These are phyloP conservation scores for Bathelium albidoporum DNA, from an alignment of 495 filamentous ascomycete genomes.

Conservation along the genomic window DNA sequence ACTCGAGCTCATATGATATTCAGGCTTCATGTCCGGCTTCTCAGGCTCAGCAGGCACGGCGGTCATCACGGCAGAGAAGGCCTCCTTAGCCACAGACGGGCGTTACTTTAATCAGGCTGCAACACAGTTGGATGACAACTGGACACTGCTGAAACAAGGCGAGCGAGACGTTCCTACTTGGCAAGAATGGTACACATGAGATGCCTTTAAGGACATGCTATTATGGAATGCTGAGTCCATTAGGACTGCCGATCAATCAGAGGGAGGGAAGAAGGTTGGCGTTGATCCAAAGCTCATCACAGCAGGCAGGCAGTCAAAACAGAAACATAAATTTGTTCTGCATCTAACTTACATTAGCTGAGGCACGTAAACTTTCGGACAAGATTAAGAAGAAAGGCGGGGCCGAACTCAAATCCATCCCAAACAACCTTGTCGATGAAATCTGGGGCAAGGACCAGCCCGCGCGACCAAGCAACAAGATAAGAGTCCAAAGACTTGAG, in stretches of 20 bases:
- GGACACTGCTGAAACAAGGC: slow-evolving; percentile 86
- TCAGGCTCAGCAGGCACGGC: slow-evolving; percentile 92
- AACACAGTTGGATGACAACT: slow-evolving; percentile 87
- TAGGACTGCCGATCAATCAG: slow-evolving; percentile 69
- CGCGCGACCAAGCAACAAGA: slow-evolving; percentile 60
- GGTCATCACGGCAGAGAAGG: slow-evolving; percentile 75
- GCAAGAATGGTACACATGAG: slow-evolving; percentile 73
- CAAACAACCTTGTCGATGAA: slow-evolving; percentile 74
- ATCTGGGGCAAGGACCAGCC: slow-evolving; percentile 75
- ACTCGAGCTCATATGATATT: slow-evolving; percentile 16
- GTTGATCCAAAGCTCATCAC: slow-evolving; percentile 88
- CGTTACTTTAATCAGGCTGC: slow-evolving; percentile 97
- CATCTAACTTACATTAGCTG: slow-evolving; percentile 35
- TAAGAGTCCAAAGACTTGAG: slow-evolving; percentile 57
- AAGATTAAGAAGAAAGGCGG: slow-evolving; percentile 84
- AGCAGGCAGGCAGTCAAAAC: slow-evolving; percentile 41
- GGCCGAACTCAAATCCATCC: slow-evolving; percentile 57
- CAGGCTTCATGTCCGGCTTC: slow-evolving; percentile 86
- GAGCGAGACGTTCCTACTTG: slow-evolving; percentile 89
- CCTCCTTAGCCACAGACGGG: slow-evolving; percentile 87
- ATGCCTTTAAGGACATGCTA: neutral
- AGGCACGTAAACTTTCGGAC: slow-evolving; percentile 77
- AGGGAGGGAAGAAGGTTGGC: slow-evolving; percentile 75
- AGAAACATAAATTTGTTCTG: neutral
- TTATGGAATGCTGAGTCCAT: slow-evolving; percentile 9